Evolutionary conservation across 192 early-diverging fungal genomes (phyloP), one percentile per base, ranked within the genome.

Genomic region (Coemansia reversa): DNA sequence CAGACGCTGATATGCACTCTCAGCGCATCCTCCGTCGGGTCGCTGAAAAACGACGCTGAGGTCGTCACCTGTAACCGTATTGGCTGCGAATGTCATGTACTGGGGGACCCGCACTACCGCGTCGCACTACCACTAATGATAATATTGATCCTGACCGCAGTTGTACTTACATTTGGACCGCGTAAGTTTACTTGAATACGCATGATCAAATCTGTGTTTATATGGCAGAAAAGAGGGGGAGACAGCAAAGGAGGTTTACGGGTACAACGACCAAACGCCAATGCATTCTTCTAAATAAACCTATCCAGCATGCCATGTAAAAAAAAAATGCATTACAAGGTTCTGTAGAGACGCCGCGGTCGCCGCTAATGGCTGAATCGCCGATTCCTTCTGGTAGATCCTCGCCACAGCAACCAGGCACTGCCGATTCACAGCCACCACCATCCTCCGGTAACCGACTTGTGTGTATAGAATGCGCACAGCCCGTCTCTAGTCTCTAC

Each of bases 401-500:
- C 42, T 68, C 66, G 52, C 64, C 64, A 32, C 48, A 45, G 28
- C 24, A 25, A 22, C 20, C 28, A 49, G 45, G 33, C 22, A 9
- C 39, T 56, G 47, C 55, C 24, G 48, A 45, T 45, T 45, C 39
- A 16, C 51, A 33, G 30, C 35, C 39, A 45, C 39, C 8, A 25
- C 28, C 58, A 25, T 49, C 24, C 47, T 56, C 27, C 32, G 55
- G 55, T 67, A 79, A 47, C 39, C 39, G 39, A 45, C 39, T 45
- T 16, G 62, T 85, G 23, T 94, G 92, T 75, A 85, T 93, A 35
- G 90, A 93, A 68, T 94, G 93, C 65, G 92, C 87, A 20, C 70
- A 67, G 5, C 73, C 86, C 7, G 88, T 92, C 2, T 65, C 74
- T 19, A 84, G 86, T 27, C 83, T 94, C 1, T 94, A 88, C 66